A percentile compares a stretch with the other conserved stretches of the same genome.
phyloP scores from a whole-genome alignment of 192 early-diverging fungal genomes.

The Martensiomyces pterosporus region DNA sequence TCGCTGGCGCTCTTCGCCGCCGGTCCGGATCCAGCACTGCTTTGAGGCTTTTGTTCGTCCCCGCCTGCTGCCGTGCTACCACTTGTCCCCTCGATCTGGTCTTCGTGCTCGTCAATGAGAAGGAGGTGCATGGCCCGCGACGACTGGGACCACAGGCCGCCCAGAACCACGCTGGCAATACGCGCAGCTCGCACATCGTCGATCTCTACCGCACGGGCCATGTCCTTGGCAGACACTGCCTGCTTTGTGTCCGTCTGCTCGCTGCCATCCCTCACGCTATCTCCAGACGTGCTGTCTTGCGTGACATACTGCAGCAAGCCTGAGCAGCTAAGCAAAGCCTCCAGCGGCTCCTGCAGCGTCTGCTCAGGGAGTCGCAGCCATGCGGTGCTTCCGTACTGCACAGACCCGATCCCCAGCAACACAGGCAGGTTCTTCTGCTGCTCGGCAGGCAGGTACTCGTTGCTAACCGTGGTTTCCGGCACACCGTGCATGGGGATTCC shows the following conservation, averaged over 20 bases:
- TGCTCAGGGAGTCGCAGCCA: conserved; percentile 28
- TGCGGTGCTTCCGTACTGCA: conserved; percentile 28
- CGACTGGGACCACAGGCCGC: conserved; percentile 24
- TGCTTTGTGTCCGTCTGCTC: neutral
- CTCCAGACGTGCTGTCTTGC: neutral
- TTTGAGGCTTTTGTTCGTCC: no score
- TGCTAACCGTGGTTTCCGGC: conserved; percentile 28
- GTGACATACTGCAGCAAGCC: conserved; percentile 8
- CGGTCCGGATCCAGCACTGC: neutral
- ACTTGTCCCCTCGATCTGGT: neutral
- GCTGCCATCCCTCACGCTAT: neutral
- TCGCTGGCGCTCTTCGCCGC: no score
- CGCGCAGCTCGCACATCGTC: conserved; percentile 26
- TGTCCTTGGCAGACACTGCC: neutral
- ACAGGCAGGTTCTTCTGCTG: conserved; percentile 22
- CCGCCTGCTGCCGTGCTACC: conserved; percentile 1
- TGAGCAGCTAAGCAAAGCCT: conserved; percentile 16
- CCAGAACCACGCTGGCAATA: conserved; percentile 16
- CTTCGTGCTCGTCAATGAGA: neutral
- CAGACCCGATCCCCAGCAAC: conserved; percentile 25
- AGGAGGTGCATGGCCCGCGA: conserved; percentile 11
- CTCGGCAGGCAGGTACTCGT: conserved; percentile 20
- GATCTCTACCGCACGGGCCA: conserved; percentile 3
- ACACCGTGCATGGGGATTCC: conserved; percentile 39
- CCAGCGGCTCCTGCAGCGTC: conserved; percentile 10